These are phyloP conservation scores for Thozetella sp. DNA, from an alignment of 495 filamentous ascomycete genomes.

Conservation along the genomic window DNA sequence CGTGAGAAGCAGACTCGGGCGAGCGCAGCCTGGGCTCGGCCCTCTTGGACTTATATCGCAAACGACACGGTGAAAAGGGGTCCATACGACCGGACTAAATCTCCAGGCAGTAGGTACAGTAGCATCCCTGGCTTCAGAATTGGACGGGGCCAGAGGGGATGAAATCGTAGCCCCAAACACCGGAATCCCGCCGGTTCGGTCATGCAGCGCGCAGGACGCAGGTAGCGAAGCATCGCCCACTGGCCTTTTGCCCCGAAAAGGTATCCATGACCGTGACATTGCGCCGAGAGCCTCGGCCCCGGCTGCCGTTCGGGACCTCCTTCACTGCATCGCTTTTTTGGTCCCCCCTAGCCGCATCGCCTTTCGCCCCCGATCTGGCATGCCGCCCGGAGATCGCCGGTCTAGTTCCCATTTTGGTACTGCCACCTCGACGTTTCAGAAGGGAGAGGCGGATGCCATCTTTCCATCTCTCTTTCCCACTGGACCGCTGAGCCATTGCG, in stretches of 20 bases:
- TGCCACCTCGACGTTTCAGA: not conserved
- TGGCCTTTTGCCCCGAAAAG: not conserved
- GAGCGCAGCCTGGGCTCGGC: too few relatives aligned
- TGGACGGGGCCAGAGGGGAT: not conserved
- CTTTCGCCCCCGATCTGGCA: not conserved
- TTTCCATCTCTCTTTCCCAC: not conserved
- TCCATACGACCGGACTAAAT: too few relatives aligned
- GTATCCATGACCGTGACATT: conserved; percentile 3
- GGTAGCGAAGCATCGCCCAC: not conserved
- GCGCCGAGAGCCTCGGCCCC: not conserved
- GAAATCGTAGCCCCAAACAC: not conserved
- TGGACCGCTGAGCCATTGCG: too few relatives aligned
- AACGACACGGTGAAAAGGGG: too few relatives aligned
- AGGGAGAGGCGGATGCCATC: not conserved
- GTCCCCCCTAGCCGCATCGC: not conserved
- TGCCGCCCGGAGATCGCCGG: not conserved
- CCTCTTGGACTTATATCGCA: too few relatives aligned
- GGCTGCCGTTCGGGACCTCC: not conserved
- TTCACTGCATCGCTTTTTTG: not conserved
- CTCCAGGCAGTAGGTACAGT: not conserved
- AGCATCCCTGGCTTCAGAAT: not conserved
- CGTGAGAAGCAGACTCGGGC: too few relatives aligned
- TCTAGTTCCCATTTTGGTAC: not conserved
- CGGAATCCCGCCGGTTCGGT: not conserved
- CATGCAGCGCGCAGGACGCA: not conserved